Base-by-base conservation (phyloP, 306 rosid genomes). In the Neltuma alba region DNA sequence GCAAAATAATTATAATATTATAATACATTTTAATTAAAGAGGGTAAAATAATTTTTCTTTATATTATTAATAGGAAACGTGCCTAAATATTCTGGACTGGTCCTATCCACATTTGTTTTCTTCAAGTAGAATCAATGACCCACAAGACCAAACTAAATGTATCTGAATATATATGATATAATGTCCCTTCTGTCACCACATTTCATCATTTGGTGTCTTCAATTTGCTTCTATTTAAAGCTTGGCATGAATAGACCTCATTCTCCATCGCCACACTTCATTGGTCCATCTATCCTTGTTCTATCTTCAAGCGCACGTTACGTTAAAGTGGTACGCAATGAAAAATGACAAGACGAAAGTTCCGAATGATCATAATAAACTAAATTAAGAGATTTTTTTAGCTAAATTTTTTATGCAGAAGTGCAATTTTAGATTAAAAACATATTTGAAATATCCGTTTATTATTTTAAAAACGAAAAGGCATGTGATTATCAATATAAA, bases 191-290 rank as follows among this genome's bases (percentile, higher is more conserved):
- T 65, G 77, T 50, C 73, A 54, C 40, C 48, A 67, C 77, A 63
- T 54, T 63, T 30, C 74, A 77, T 76, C 34, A 76, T 57, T 64
- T 76, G 50, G 15, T 68, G 41, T 45, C 79, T 68, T n/a, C 18
- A 48, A 48, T 6, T 86, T 70, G 83, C 89, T 80, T 81, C 41
- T 23, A 28, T 74, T 83, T 30, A 18, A 86, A 86, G 89, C 71
- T 54, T 62, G 73, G 25, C 5, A 71, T 52, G 28, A 72, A 4
- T 16, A 8, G 23, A 64, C 76, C 14, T 78, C 76, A 75, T 75
- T 55, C 86, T 38, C 80, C 31, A 27, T 72, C 84, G 38, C 13
- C 4, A 68, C 54, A 38, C 68, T 79, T 30, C 25, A 66, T 36
- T 63, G 81, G n/a, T 61, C 75, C 36, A 42, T 25, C 64, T 20